These are phyloP conservation scores for Candida cerambycidarum DNA, from an alignment of 805 yeast species.

Conservation along the genomic window DNA sequence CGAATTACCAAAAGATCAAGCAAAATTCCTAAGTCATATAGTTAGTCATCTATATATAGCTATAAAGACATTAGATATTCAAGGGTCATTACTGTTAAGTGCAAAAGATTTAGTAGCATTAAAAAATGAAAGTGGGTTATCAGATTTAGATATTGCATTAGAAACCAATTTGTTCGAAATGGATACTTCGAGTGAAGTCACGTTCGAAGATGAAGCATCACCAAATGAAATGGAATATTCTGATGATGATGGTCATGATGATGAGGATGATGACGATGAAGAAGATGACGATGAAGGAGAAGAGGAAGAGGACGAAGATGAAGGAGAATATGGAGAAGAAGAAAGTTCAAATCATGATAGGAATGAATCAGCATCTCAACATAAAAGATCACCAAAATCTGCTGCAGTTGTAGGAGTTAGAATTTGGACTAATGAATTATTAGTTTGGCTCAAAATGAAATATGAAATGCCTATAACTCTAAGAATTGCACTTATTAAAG, in stretches of 20 bases:
- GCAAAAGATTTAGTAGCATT: slow-evolving; percentile 62
- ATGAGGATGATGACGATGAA: slow-evolving; percentile 3
- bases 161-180: slow-evolving; percentile 53
- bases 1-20: slow-evolving; percentile 67
- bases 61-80: slow-evolving; percentile 68
- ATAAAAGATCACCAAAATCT: slow-evolving; percentile 61
- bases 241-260: slow-evolving; percentile 21
- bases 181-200: slow-evolving; percentile 8
- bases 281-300: slow-evolving; percentile 22
- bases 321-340: slow-evolving; percentile 41
- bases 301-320: slow-evolving; percentile 22
- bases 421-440: slow-evolving; percentile 86
- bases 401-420: slow-evolving; percentile 73
- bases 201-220: slow-evolving; percentile 3
- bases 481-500: slow-evolving; percentile 60
- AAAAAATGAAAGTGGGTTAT: slow-evolving; percentile 27
- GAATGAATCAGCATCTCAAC: slow-evolving; percentile 45
- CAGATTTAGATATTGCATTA: slow-evolving; percentile 47
- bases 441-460: slow-evolving; percentile 74
- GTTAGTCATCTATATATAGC: slow-evolving; percentile 78
- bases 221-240: slow-evolving; percentile 7
- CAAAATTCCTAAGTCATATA: slow-evolving; percentile 75
- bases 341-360: slow-evolving; percentile 37
- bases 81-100: slow-evolving; percentile 65
- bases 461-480: slow-evolving; percentile 71